Evolutionary conservation across 2,329 filamentous ascomycete species (phyloP).

Genomic region (Tolypocladium amazonense): DNA sequence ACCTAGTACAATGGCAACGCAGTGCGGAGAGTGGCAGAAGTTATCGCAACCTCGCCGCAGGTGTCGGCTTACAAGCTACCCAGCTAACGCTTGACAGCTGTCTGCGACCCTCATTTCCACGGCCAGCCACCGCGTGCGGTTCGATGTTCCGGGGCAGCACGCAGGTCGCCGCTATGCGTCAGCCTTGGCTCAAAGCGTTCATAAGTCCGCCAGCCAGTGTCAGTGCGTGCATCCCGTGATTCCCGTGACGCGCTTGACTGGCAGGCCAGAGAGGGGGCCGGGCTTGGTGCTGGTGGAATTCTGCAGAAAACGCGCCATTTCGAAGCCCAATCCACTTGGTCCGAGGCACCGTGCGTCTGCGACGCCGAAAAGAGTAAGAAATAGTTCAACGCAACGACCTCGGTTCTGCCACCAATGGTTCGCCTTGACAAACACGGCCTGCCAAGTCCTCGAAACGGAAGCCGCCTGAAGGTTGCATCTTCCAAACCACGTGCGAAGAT

Average conservation of each 20-base stretch:
- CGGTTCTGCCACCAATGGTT: neutral
- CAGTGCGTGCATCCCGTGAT: neutral
- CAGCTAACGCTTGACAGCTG: neutral
- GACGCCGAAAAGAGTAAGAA: neutral
- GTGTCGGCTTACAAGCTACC: neutral
- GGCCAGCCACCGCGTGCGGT: neutral
- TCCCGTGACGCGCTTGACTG: neutral
- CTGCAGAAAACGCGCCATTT: neutral
- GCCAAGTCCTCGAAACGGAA: neutral
- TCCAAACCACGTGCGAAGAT: neutral
- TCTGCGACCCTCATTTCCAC: neutral
- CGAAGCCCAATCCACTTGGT: neutral
- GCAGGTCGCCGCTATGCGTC: neutral
- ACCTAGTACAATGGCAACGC: neutral
- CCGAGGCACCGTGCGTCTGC: neutral
- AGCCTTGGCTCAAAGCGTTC: neutral
- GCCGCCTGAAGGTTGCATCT: neutral
- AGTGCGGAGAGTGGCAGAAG: neutral
- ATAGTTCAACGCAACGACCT: neutral
- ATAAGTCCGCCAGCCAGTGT: neutral
- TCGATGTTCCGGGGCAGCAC: neutral
- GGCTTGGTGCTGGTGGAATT: neutral
- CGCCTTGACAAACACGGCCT: neutral
- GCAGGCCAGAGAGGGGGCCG: neutral
- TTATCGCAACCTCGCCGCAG: neutral